Evolutionary conservation across 1,284 basidiomycete species (phyloP), one percentile per base, ranked within the genome.

Genomic region (Trichosporon faecale): DNA sequence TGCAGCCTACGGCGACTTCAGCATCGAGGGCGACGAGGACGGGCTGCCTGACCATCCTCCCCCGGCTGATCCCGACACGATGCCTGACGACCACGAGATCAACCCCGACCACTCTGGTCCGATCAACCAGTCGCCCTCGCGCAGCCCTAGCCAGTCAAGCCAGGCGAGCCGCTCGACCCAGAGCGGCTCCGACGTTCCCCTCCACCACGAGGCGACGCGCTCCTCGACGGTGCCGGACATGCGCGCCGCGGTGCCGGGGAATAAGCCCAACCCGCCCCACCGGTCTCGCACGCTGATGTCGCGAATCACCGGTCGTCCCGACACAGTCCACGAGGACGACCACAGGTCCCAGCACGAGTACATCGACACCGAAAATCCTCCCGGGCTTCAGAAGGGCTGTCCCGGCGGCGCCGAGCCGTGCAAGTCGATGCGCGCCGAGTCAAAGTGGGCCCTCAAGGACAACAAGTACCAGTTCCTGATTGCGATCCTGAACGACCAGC

Each of bases 401-500:
- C 27, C n/a, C 66, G 35, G 14, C 5, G 23, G 7, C 21, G 52
- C 33, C 18, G 11, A 35, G 12, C 25, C n/a, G 12, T 31, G 18
- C 18, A 29, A 14, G 5, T 12, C 16, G 6, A n/a, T 31, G 12
- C 57, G 21, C 21, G 35, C 35, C 35, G 21, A 52, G 49, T 21
- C 18, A 7, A n/a, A 29, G 11, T 61, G 57, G 57, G 7, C 14
- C 3, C 16, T 31, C 7, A 31, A 61, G 21, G 27, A 55, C 63
- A 70, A 52, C 40, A 71, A 64, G 25, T 72, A 80, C 70, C 72
- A 75, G 11, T 77, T 83, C 70, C 79, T 80, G 23, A 72, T 84
- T 27, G 82, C 77, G 0, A 76, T 83, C 2, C 74, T 83, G 44
- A 81, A 81, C 63, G 78, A 83, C 33, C 77, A 81, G 55, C 73